Conservation (phyloP, 768 basidiomycete species). For the Krasilnikovozyma curviuscula region DNA sequence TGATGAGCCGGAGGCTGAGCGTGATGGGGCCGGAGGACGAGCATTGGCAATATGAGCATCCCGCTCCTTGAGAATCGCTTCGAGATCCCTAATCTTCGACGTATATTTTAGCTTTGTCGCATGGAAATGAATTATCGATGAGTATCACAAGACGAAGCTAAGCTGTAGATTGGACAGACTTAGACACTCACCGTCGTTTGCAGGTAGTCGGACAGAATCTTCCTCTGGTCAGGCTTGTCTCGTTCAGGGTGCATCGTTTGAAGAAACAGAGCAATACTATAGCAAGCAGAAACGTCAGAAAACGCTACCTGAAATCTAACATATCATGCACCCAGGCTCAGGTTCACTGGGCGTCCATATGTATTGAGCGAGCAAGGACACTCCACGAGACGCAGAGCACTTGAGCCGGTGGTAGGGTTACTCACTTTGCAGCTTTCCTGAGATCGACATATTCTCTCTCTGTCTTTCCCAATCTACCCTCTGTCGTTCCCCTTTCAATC, state of each 20-base stretch:
- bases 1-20: too few species aligned
- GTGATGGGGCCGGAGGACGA: too few species aligned
- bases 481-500: not conserved
- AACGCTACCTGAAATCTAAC: too few species aligned
- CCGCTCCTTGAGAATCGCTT: too few species aligned
- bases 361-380: not conserved
- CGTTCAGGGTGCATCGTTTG: not conserved
- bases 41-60: too few species aligned
- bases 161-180: not conserved
- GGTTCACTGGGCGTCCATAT: too few species aligned
- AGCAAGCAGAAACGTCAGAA: not conserved
- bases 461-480: not conserved
- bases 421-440: constrained; percentile 9
- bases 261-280: constrained; percentile 5
- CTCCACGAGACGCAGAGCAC: not conserved
- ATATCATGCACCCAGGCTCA: too few species aligned
- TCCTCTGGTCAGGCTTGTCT: not conserved
- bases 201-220: not conserved
- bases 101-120: too few species aligned
- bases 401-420: not conserved
- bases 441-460: constrained; percentile 5
- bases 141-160: not conserved
- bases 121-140: not conserved
- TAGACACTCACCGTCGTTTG: not conserved
- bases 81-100: too few species aligned